Conservation (phyloP, 2,329 filamentous ascomycete genomes). For the Verticillium klebahnii region DNA sequence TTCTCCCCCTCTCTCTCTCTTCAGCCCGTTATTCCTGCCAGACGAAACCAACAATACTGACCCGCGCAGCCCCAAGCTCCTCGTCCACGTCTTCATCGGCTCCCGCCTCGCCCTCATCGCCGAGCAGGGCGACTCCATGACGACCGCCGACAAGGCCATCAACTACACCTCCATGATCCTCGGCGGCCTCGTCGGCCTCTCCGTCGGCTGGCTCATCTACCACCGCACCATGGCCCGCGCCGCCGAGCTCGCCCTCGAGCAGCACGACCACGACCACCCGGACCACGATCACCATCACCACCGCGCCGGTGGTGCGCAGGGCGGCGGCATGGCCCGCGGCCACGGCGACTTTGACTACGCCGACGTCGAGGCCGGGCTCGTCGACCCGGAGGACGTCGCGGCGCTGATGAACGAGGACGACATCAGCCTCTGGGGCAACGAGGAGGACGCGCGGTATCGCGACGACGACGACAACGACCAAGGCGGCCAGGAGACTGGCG, state of each 20-base stretch:
- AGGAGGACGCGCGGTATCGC: conserved; percentile 20
- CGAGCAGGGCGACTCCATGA: conserved; percentile 82
- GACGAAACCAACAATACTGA: too few relatives aligned
- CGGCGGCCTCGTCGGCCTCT: conserved; percentile 65
- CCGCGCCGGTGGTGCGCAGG: background rate
- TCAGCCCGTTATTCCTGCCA: too few relatives aligned
- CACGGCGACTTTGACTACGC: conserved; percentile 28
- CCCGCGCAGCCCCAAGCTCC: conserved; percentile 63
- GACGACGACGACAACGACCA: conserved; percentile 21
- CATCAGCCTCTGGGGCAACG: conserved; percentile 49
- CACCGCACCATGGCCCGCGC: conserved; percentile 61
- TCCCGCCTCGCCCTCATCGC: conserved; percentile 75
- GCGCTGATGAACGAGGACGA: conserved; percentile 56
- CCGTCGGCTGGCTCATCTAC: conserved; percentile 84
- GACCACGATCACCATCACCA: conserved; percentile 11
- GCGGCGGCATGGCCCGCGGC: conserved; percentile 5
- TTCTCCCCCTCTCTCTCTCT: too few relatives aligned
- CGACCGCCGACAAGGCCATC: conserved; percentile 67
- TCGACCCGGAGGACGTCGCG: conserved; percentile 46
- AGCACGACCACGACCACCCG: conserved; percentile 28
- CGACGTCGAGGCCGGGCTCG: conserved; percentile 38
- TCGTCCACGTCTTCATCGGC: conserved; percentile 92
- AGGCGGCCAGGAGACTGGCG: conserved; percentile 3
- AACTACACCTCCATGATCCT: conserved; percentile 79
- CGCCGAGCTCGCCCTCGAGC: conserved; percentile 49